Conservation (phyloP, 1,284 basidiomycete species). For the Ceratobasidium sp. region DNA sequence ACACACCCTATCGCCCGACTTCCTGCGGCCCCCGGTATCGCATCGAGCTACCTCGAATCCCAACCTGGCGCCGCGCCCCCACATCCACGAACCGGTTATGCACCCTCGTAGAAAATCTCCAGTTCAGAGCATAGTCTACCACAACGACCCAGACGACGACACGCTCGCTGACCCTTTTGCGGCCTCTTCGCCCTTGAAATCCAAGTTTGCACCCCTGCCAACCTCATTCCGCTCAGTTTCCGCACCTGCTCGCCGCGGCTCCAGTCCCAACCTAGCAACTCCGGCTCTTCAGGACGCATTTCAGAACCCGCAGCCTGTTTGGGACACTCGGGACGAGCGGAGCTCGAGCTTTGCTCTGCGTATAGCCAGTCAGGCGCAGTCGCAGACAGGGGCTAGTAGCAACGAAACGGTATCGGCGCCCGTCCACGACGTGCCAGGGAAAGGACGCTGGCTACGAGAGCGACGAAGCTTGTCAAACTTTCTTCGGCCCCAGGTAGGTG, state of each 20-base stretch:
- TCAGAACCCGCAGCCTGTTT: constrained; percentile 14
- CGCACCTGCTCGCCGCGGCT: constrained; percentile 3
- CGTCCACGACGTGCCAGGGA: background rate
- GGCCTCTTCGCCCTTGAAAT: constrained; percentile 8
- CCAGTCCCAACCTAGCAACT: background rate
- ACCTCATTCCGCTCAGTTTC: background rate
- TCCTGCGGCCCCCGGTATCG: constrained; percentile 1
- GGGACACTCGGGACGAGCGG: constrained; percentile 1
- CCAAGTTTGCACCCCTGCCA: background rate
- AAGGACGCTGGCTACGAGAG: constrained; percentile 35
- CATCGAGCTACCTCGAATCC: constrained; percentile 5
- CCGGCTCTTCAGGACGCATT: constrained; percentile 3
- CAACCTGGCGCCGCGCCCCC: background rate
- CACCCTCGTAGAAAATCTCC: constrained; percentile 12
- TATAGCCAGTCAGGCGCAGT: background rate
- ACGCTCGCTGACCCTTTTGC: constrained; percentile 39
- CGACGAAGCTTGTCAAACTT: constrained; percentile 35
- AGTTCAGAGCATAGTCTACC: constrained; percentile 25
- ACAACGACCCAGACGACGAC: constrained; percentile 33
- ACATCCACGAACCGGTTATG: background rate
- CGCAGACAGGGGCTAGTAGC: constrained; percentile 17
- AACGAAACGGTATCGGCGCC: constrained; percentile 13
- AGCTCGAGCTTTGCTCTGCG: background rate
- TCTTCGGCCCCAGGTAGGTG: constrained; percentile 26
- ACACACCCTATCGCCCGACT: background rate